Evolutionary conservation across 2,329 filamentous ascomycete genomes (phyloP).

Genomic region (Diaporthe destruens): DNA sequence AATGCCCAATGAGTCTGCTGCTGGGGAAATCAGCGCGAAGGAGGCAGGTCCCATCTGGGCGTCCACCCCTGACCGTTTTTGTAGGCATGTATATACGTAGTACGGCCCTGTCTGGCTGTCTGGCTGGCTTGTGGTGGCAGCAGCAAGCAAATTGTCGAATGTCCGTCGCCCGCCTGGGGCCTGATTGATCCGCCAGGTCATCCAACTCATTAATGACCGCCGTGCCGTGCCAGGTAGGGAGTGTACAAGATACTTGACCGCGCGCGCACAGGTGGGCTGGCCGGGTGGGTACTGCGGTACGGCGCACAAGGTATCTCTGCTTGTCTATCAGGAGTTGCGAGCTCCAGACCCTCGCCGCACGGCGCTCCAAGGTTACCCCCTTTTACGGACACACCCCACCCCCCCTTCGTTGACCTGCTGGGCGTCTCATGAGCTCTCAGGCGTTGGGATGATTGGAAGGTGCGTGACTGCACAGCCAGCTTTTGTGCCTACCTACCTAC

Average conservation of each 20-base stretch:
- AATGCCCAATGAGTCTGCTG: conserved; percentile 15
- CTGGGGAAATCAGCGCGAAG: conserved; percentile 1
- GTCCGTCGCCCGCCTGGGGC: not conserved
- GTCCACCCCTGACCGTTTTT: conserved; percentile 13
- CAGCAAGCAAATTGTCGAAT: conserved; percentile 18
- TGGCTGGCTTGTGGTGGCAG: conserved; percentile 2
- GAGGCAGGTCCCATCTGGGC: conserved; percentile 14
- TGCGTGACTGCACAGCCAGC: conserved; percentile 35
- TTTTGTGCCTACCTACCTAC: conserved; percentile 26
- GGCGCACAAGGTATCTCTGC: not conserved
- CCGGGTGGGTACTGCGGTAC: conserved; percentile 1
- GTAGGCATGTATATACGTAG: too few relatives aligned
- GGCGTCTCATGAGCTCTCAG: conserved; percentile 32
- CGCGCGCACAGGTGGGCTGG: not conserved
- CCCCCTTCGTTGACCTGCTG: conserved; percentile 24
- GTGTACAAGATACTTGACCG: not conserved
- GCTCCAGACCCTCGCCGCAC: conserved; percentile 31
- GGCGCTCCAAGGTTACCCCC: conserved; percentile 26
- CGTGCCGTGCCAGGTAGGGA: conserved; percentile 6
- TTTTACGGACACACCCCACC: conserved; percentile 38
- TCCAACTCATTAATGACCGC: conserved; percentile 2
- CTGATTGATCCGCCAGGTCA: conserved; percentile 20
- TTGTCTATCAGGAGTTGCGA: conserved; percentile 29
- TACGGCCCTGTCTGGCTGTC: not conserved
- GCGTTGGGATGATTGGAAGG: conserved; percentile 30